These are phyloP conservation scores for Purshia tridentata DNA, from an alignment of 306 rosid species.

Conservation along the genomic window DNA sequence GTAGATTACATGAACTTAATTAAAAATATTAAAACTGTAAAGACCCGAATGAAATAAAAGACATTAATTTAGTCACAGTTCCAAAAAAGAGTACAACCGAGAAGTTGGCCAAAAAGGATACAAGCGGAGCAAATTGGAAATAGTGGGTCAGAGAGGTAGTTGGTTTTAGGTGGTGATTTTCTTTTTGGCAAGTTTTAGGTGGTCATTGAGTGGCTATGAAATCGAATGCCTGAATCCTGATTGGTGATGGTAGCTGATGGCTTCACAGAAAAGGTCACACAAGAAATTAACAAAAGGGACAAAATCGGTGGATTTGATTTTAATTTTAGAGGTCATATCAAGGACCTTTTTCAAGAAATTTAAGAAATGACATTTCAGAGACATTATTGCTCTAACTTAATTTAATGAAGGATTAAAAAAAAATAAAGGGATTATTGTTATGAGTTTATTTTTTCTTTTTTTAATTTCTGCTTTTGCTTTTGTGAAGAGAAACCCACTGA, in stretches of 20 bases:
- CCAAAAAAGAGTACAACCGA: too few species aligned
- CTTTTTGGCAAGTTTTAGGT: neutral
- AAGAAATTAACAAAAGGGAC: slow-evolving; percentile 7
- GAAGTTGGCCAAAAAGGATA: too few species aligned
- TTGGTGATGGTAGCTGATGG: neutral
- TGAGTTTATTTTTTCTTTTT: too few species aligned
- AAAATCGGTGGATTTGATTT: slow-evolving; percentile 16
- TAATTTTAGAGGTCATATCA: neutral
- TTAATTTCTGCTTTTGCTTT: neutral
- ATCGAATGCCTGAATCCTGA: neutral
- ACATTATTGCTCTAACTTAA: neutral
- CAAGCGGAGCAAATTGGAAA: neutral
- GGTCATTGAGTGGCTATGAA: neutral
- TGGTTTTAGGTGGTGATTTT: neutral
- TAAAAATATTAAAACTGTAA: too few species aligned
- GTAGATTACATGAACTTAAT: too few species aligned
- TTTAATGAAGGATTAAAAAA: neutral
- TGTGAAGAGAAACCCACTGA: neutral
- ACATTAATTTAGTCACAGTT: too few species aligned
- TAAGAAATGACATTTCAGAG: slow-evolving; percentile 16
- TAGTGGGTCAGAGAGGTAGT: neutral
- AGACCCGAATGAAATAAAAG: too few species aligned
- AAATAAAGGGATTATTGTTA: too few species aligned
- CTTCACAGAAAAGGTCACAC: slow-evolving; percentile 17
- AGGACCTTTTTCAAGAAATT: slow-evolving; percentile 7